phyloP scores from a whole-genome alignment of 2,329 filamentous ascomycete genomes.

The Cladosporium colombiae region DNA sequence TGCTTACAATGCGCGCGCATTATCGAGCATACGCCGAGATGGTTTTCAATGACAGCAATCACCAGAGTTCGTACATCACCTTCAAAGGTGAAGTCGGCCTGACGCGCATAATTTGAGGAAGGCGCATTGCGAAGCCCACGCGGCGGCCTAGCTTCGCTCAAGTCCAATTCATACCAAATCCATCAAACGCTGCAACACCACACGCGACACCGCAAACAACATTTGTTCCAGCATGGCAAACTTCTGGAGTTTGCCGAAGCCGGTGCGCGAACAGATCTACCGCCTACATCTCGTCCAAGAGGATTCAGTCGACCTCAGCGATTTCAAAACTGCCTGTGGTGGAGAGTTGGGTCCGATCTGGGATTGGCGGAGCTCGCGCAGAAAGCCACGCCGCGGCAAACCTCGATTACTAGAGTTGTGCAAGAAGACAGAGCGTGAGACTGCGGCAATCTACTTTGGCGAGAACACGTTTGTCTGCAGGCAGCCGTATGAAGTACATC shows the following conservation, averaged over 20 bases:
- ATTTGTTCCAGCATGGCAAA: slow-evolving; percentile 25
- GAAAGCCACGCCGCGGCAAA: slow-evolving; percentile 2
- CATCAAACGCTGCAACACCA: neutral
- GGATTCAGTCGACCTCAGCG: slow-evolving; percentile 16
- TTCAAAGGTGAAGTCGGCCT: neutral
- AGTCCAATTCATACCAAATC: neutral
- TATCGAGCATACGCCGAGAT: neutral
- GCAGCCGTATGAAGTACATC: neutral
- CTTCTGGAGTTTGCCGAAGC: slow-evolving; percentile 30
- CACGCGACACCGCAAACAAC: neutral
- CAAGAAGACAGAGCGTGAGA: slow-evolving; percentile 25
- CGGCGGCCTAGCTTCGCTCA: neutral
- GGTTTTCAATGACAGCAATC: neutral
- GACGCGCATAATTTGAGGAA: neutral
- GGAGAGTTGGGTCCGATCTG: too few species aligned
- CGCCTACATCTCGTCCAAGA: slow-evolving; percentile 28
- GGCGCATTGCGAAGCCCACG: neutral
- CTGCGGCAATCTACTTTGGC: slow-evolving; percentile 29
- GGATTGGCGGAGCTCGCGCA: too few species aligned
- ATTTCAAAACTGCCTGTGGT: neutral
- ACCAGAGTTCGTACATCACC: neutral
- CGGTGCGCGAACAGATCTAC: slow-evolving; percentile 31
- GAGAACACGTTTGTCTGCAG: slow-evolving; percentile 15
- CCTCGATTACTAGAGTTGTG: slow-evolving; percentile 25
- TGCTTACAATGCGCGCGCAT: neutral